Evolutionary conservation across 176 grass and related monocot genomes (phyloP).

Genomic region (Aegilops sharonensis): DNA sequence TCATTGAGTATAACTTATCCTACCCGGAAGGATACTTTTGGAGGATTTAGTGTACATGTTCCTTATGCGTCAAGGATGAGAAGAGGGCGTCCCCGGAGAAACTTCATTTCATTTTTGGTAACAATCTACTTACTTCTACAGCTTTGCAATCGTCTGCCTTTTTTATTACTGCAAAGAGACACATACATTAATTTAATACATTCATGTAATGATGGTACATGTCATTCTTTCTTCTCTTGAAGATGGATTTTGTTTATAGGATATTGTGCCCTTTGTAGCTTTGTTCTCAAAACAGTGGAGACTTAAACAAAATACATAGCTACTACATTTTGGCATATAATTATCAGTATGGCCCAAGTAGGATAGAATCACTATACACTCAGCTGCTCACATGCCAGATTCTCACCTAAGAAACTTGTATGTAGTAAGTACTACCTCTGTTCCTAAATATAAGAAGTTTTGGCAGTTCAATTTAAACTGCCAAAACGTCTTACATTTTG

Average conservation of each 20-base stretch:
- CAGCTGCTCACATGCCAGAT: constrained; percentile 9
- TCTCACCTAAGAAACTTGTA: constrained; percentile 5
- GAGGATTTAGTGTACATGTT: constrained; percentile 76
- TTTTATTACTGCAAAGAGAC: neutral
- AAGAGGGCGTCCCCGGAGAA: constrained; percentile 83
- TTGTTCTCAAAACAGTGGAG: constrained; percentile 16
- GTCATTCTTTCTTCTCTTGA: neutral
- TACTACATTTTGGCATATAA: constrained; percentile 10
- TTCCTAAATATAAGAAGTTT: no score
- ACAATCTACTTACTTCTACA: constrained; percentile 32
- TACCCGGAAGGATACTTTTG: constrained; percentile 73
- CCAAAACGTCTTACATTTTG: no score
- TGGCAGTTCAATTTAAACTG: no score
- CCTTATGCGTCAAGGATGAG: constrained; percentile 82
- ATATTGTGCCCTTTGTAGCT: neutral
- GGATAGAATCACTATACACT: constrained; percentile 2
- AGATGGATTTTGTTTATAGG: neutral
- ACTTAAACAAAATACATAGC: neutral
- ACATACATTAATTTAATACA: neutral
- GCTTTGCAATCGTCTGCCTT: neutral
- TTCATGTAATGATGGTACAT: neutral
- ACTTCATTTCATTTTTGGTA: constrained; percentile 72
- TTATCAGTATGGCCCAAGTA: constrained; percentile 5
- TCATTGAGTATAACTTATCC: constrained; percentile 36
- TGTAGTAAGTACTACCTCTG: no score